Evolutionary conservation across 495 filamentous ascomycete genomes (phyloP), one percentile per base, ranked within the genome.

Genomic region (Baudoinia panamericana): DNA sequence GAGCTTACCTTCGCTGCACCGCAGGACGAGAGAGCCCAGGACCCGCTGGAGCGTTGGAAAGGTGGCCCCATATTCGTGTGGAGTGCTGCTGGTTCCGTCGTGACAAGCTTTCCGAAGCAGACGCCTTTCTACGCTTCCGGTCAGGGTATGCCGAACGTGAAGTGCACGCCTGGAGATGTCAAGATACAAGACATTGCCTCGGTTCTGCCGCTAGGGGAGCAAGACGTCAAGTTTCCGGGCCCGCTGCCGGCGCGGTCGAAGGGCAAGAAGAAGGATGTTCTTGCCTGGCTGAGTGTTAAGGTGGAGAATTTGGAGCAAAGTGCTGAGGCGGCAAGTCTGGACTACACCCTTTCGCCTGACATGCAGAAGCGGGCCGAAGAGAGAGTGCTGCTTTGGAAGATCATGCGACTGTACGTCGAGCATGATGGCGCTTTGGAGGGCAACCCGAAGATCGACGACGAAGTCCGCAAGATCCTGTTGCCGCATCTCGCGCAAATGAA

Each of bases 231-330:
- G 46, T 94, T 96, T 54, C 92, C 92, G 1, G 92, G 92, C 0
- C 88, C 92, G 13, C 63, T 95, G 8, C 12, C 48, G 4, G 33
- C 44, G 32, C 85, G 76, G 63, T 66, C 73, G 23, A 95, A 96
- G 55, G 74, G 75, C 0, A 95, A 88, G 68, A 99, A 96, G 65
- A 96, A 96, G 62, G 92, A 99, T 40, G 70, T 82, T 3, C 39
- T 87, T 26, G 59, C 77, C 4, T 99, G 92, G 90, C 65, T 99
- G 23, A 75, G 63, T 2, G 66, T 69, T 48, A 80, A 76, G 28
- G 84, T 93, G 48, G 74, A 75, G 10, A 67, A 60, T 4, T 61
- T 95, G 19, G 84, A 87, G 57, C 70, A 68, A 17, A 68, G 67
- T 18, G 59, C 67, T n/a, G 58, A 75, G 6, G 64, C 64, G 4